Evolutionary conservation across 768 basidiomycete species (phyloP), one percentile per base, ranked within the genome.

Genomic region (Kwoniella sp.): DNA sequence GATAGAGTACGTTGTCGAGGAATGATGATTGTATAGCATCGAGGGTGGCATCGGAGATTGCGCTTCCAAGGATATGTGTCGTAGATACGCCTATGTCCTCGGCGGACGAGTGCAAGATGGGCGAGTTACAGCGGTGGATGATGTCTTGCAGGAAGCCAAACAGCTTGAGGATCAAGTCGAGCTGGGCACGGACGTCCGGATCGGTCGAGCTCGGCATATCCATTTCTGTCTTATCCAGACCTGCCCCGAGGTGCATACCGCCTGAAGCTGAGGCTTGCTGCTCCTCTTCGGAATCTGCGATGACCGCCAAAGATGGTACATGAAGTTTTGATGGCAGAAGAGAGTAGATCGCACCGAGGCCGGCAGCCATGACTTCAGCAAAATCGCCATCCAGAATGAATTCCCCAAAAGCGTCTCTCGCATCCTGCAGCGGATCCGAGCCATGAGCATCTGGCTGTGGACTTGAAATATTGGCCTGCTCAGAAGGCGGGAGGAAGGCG

Each of bases 381-480:
- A 96, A 95, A 81, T 97, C 95, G n/a, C 93, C 92, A 74, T 95
- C 92, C 20, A 96, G 85, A 57, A 97, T 91, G 77, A 92, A 96
- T 76, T 94, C 92, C 22, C 92, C 92, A 41, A 98, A 83, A 8
- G 91, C 90, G 48, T 94, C 84, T 0, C 90, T 90, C 0, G 92
- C 91, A 75, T 93, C 92, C 30, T 86, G 86, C 47, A 92, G 86
- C 2, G 93, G 89, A 76, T 95, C 92, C 2, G 64, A 41, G 15
- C 63, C 62, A 22, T 78, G 69, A 1, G 65, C 67, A 0, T 66
- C 59, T 13, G 47, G 8, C 38, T 28, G 11, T 34, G 72, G 37
- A 56, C 71, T 69, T 17, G 72, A 70, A n/a, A n/a, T n/a, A 8
- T 62, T 69, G 22, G 62, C 73, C 38, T 72, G 67, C 37, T 67